phyloP scores from a whole-genome alignment of 192 early-diverging fungal genomes.

The Mortierella claussenii region DNA sequence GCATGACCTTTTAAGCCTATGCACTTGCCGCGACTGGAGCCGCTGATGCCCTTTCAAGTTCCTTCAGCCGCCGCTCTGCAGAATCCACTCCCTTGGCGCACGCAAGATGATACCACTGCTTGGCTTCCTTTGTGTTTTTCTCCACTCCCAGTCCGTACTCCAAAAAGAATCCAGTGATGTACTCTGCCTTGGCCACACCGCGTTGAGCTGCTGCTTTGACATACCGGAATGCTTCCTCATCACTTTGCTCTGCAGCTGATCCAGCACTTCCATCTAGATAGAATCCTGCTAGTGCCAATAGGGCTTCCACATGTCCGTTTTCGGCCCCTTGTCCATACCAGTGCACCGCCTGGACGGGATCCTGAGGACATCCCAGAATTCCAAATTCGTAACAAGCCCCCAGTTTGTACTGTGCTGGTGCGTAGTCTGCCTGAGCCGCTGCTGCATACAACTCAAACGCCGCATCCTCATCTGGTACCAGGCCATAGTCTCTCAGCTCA shows the following conservation, averaged over 20 bases:
- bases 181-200: conserved; percentile 48
- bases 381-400: conserved; percentile 85
- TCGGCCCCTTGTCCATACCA: conserved; percentile 86
- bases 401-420: conserved; percentile 78
- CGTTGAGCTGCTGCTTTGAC: conserved; percentile 37
- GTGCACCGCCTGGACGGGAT: conserved; percentile 71
- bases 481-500: conserved; percentile 38
- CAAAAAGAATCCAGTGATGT: conserved; percentile 49
- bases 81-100: conserved; percentile 46
- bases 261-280: conserved; percentile 74
- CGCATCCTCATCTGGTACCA: conserved; percentile 45
- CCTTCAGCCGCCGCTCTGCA: conserved; percentile 28
- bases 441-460: conserved; percentile 42
- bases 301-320: conserved; percentile 79
- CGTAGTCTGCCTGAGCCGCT: conserved; percentile 72
- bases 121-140: conserved; percentile 26
- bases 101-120: conserved; percentile 41
- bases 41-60: conserved; percentile 17
- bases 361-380: conserved; percentile 69
- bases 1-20: too few species aligned
- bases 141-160: conserved; percentile 48
- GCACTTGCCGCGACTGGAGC: too few species aligned
- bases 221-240: conserved; percentile 41
- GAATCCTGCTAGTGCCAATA: conserved; percentile 86
- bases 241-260: conserved; percentile 36